Conservation (phyloP, 108 stramenopile genomes). For the Licmophora abbreviata region DNA sequence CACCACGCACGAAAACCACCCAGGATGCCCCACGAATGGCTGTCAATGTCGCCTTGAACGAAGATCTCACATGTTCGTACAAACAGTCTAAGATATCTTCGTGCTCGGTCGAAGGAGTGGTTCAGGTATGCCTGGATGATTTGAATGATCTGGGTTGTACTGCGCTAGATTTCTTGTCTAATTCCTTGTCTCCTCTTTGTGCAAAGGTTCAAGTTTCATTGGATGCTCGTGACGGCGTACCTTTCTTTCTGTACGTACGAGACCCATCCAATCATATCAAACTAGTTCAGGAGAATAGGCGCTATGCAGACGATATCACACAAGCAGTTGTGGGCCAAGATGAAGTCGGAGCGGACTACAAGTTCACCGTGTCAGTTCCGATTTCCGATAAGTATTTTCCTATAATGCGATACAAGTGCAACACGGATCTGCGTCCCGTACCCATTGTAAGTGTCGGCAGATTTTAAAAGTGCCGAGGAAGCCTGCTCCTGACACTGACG, state of each 20-base stretch:
- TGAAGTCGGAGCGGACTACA: constrained; percentile 21
- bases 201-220: constrained; percentile 35
- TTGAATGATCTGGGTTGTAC: background rate
- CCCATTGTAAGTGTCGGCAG: too few relatives aligned
- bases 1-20: background rate
- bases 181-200: constrained; percentile 1
- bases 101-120: constrained; percentile 67
- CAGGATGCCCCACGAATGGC: constrained; percentile 7
- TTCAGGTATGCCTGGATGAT: constrained; percentile 41
- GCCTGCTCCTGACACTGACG: too few relatives aligned
- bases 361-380: constrained; percentile 55
- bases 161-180: background rate
- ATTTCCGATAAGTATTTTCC: constrained; percentile 72
- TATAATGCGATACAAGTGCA: constrained; percentile 75
- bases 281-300: constrained; percentile 68
- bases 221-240: constrained; percentile 24
- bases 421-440: constrained; percentile 60
- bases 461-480: too few relatives aligned
- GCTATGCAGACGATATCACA: constrained; percentile 43
- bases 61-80: constrained; percentile 83
- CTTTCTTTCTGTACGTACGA: constrained; percentile 54
- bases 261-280: constrained; percentile 65
- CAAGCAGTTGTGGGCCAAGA: constrained; percentile 8
- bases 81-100: constrained; percentile 64
- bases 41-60: constrained; percentile 68